phyloP scores from a whole-genome alignment of 164 flowering plant species.

The Pachysandra terminalis region DNA sequence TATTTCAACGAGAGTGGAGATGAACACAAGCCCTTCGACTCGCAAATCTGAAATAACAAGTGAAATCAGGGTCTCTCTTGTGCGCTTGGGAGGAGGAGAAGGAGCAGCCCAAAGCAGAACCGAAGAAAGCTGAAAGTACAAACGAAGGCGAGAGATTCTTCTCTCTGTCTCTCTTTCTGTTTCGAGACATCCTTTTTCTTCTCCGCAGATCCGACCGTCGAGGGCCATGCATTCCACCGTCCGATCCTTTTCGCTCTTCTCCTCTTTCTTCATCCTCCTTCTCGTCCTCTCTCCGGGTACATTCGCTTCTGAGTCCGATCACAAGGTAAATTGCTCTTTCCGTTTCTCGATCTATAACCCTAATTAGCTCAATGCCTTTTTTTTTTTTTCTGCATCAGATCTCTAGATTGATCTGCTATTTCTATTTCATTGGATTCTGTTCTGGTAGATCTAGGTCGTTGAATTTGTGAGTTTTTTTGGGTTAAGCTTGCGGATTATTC shows the following conservation, averaged over 20 bases:
- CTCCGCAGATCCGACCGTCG: conserved; percentile 16
- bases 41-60: background rate
- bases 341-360: background rate
- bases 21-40: background rate
- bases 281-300: conserved; percentile 24
- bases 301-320: conserved; percentile 65
- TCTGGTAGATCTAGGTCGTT: background rate
- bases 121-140: no score
- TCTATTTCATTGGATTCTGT: background rate
- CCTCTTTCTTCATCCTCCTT: conserved; percentile 17
- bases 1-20: no score
- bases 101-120: no score
- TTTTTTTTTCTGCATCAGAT: background rate
- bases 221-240: conserved; percentile 42
- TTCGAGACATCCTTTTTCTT: background rate
- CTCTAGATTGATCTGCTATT: background rate
- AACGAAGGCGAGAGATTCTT: no score
- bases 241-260: conserved; percentile 26
- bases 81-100: background rate
- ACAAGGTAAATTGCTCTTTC: conserved; percentile 39
- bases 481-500: background rate
- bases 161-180: no score
- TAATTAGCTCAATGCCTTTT: no score
- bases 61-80: no score
- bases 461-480: background rate